Evolutionary conservation across 305 asterid genomes (phyloP), one percentile per base, ranked within the genome.

Genomic region (Ajuga reptans): DNA sequence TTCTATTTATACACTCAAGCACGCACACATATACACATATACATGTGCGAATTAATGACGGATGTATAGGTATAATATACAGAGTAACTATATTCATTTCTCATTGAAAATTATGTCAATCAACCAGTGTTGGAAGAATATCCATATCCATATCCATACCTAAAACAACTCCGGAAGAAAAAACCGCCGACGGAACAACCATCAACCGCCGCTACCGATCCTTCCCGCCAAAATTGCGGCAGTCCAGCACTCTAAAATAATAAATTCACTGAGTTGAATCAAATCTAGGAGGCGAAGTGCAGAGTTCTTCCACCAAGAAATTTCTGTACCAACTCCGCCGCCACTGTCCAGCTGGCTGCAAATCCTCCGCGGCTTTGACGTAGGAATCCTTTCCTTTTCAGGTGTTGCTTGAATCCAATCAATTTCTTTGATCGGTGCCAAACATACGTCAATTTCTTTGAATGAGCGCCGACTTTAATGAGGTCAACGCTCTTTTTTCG

Each of bases 191-290:
- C 41, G 41, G 29, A 73, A 63, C 75, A 55, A 14, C 66, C 58
- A 21, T 21, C 27, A 52, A 47, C 58, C 72, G 72, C 63, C 50
- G 73, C 78, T 12, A 37, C 77, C 63, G 61, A 46, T 74, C 76
- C 9, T 50, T 71, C 81, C 71, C 73, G 79, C 84, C 84, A 68
- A 73, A 75, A 65, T 18, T 45, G 16, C 60, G 17, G 66, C 74
- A 54, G 62, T 33, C 41, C 42, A 29, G 21, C 43, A 21, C 31
- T 42, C 49, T 16, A 3, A 74, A 45, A 5, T 63, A 49, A 60
- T 21, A 53, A 47, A 66, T 7, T 21, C 33, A 31, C 57, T 2
- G 24, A 17, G 24, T 9, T 9, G 10, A 7, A 7, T 24, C 29
- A 18, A 60, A 56, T 56, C 49, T 33, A 0, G 45, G 62, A 15